Evolutionary conservation across 805 yeast genomes (phyloP).

Genomic region (Yamadazyma insecticola): DNA sequence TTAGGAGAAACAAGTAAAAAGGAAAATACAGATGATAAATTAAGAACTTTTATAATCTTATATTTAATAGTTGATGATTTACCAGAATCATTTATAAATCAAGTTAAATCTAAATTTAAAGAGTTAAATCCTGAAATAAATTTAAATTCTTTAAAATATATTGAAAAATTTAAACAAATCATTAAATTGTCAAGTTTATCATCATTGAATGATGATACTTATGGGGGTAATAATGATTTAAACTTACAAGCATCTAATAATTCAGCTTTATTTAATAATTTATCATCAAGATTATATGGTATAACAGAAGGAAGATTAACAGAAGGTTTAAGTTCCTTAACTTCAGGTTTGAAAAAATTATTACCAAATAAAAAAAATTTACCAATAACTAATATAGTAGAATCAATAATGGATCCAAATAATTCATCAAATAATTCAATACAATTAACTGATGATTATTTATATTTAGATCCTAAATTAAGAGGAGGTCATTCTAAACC

Average conservation of each 20-base stretch:
- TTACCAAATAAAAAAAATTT: slow-evolving; percentile 84
- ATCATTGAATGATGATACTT: slow-evolving; percentile 11
- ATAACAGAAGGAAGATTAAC: slow-evolving; percentile 78
- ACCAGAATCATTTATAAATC: slow-evolving; percentile 28
- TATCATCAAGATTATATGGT: slow-evolving; percentile 74
- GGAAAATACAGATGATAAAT: slow-evolving; percentile 64
- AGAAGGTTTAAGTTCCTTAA: slow-evolving; percentile 85
- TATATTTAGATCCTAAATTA: slow-evolving; percentile 85
- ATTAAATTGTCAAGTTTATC: slow-evolving; percentile 18
- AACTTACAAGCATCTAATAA: slow-evolving; percentile 26
- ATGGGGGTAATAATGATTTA: slow-evolving; percentile 9
- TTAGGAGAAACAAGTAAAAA: slow-evolving; percentile 48
- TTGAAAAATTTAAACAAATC: slow-evolving; percentile 73
- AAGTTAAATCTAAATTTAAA: slow-evolving; percentile 60
- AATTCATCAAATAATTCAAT: slow-evolving; percentile 59
- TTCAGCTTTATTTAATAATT: slow-evolving; percentile 63
- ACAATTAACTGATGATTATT: slow-evolving; percentile 79
- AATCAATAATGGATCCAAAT: slow-evolving; percentile 83
- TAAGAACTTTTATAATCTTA: slow-evolving; percentile 83
- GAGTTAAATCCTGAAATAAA: slow-evolving; percentile 49
- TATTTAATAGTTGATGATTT: slow-evolving; percentile 50
- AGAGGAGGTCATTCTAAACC: slow-evolving; percentile 89
- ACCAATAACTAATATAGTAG: slow-evolving; percentile 87
- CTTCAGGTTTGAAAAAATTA: slow-evolving; percentile 80
- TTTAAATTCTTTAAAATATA: slow-evolving; percentile 61